phyloP scores from a whole-genome alignment of 352 stramenopile species.

The Poterioochromonas sp. region DNA sequence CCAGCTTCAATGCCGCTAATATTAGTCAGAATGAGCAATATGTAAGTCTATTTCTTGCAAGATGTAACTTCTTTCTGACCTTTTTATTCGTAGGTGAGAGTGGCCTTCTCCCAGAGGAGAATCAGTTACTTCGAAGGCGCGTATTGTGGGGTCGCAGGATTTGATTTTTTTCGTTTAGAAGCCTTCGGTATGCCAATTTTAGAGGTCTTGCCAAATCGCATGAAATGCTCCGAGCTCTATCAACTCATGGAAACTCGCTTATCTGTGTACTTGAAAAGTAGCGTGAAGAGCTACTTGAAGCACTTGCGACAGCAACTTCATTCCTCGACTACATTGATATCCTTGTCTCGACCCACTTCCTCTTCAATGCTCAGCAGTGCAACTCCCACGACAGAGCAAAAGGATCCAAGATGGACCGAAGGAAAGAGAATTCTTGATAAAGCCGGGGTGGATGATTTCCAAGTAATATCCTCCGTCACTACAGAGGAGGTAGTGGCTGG shows the following conservation, averaged over 20 bases:
- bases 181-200: constrained; percentile 3
- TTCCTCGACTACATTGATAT: too few species aligned
- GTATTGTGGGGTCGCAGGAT: background rate
- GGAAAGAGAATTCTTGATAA: background rate
- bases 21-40: too few species aligned
- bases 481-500: background rate
- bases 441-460: background rate
- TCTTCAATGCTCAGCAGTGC: too few species aligned
- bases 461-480: background rate
- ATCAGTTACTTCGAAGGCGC: background rate
- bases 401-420: too few species aligned
- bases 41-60: too few species aligned
- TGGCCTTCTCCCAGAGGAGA: constrained; percentile 9
- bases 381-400: too few species aligned
- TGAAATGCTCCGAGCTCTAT: background rate
- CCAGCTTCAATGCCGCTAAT: too few species aligned
- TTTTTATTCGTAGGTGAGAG: background rate
- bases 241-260: background rate
- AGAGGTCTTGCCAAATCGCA: background rate
- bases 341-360: too few species aligned
- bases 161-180: background rate
- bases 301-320: too few species aligned
- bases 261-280: background rate
- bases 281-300: too few species aligned
- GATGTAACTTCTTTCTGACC: background rate